Percentiles rank a stretch among this genome's conserved stretches.
These are phyloP conservation scores for Paraconiothyrium sp. DNA, from an alignment of 2,329 filamentous ascomycete genomes.

Conservation along the genomic window DNA sequence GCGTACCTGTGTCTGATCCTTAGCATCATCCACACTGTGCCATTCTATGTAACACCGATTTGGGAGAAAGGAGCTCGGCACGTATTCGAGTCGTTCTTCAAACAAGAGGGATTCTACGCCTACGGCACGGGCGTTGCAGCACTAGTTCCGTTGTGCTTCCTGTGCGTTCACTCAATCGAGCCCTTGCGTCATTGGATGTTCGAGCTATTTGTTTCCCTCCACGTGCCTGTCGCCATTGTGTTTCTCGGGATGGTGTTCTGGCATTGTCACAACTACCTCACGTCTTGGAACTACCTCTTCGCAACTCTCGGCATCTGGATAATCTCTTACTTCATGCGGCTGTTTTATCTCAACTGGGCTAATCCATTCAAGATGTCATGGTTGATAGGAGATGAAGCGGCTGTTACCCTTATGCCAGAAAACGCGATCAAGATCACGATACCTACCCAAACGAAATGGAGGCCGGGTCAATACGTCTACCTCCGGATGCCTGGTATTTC, in stretches of 20 bases:
- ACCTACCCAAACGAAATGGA: constrained; percentile 91
- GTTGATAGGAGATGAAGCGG: constrained; percentile 89
- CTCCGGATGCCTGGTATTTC: constrained; percentile 93
- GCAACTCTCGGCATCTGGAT: constrained; percentile 82
- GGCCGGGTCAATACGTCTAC: constrained; percentile 93
- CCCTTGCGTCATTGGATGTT: constrained; percentile 80
- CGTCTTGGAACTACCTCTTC: constrained; percentile 89
- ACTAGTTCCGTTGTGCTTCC: constrained; percentile 80
- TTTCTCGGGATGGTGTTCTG: constrained; percentile 91
- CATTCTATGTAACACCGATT: constrained; percentile 89
- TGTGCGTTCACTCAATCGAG: constrained; percentile 86
- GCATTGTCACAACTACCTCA: constrained; percentile 93
- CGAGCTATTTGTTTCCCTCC: constrained; percentile 83
- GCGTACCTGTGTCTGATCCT: constrained; percentile 87
- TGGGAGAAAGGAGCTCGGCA: constrained; percentile 80
- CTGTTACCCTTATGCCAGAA: constrained; percentile 87
- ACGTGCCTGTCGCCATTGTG: constrained; percentile 81
- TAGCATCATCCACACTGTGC: constrained; percentile 83
- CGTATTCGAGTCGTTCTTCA: constrained; percentile 76
- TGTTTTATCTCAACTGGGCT: constrained; percentile 91
- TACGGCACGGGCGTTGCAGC: constrained; percentile 87
- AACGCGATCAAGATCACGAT: constrained; percentile 97
- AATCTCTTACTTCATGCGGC: constrained; percentile 74
- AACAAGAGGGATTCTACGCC: constrained; percentile 71
- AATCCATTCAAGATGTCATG: constrained; percentile 82